phyloP scores from a whole-genome alignment of 2,329 filamentous ascomycete genomes.

The Paramyrothecium sp. region DNA sequence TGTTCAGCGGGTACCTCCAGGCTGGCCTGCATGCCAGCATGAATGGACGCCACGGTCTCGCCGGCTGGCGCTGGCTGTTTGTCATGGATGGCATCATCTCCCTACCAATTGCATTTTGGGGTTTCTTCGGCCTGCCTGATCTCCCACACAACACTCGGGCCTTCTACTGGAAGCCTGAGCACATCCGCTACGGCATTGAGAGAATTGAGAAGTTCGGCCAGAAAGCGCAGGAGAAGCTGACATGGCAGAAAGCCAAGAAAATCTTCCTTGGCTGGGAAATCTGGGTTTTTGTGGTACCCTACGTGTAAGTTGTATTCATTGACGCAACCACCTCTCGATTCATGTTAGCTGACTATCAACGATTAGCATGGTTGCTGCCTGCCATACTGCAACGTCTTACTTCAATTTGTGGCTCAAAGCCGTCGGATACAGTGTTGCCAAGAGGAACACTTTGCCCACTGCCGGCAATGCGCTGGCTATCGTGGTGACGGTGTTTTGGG shows the following conservation, averaged over 20 bases:
- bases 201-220: neutral
- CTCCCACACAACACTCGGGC: conserved; percentile 4
- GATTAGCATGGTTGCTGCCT: neutral
- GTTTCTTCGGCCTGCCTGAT: conserved; percentile 13
- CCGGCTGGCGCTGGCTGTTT: conserved; percentile 39
- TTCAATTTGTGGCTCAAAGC: neutral
- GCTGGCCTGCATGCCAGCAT: conserved; percentile 32
- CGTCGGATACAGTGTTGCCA: neutral
- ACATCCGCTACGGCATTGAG: neutral
- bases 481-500: neutral
- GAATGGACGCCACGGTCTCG: conserved; percentile 26
- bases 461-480: neutral
- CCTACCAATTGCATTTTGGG: conserved; percentile 12
- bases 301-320: neutral
- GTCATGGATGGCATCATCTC: conserved; percentile 29
- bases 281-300: neutral
- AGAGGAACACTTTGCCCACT: neutral
- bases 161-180: neutral
- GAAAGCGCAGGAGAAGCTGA: neutral
- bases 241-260: neutral
- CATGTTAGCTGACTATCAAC: neutral
- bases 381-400: neutral
- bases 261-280: neutral
- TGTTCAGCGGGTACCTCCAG: conserved; percentile 32
- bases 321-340: neutral